Conservation (phyloP, 164 flowering plant genomes). For the Euptelea pleiosperma region DNA sequence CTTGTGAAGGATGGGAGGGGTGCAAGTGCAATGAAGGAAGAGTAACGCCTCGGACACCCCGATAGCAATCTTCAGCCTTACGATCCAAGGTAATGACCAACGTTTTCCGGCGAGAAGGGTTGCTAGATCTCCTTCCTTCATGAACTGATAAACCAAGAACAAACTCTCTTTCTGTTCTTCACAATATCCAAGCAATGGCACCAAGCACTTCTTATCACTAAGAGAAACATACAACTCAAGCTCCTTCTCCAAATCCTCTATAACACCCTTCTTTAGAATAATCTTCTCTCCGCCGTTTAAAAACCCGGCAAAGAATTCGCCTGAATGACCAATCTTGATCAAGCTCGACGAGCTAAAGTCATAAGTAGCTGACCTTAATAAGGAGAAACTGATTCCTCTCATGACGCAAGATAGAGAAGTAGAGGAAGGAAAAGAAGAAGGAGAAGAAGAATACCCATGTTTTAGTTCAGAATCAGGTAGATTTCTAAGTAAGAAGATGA, state of each 20-base stretch:
- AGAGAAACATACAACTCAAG: conserved; percentile 7
- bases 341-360: conserved; percentile 3
- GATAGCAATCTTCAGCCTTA: conserved; percentile 2
- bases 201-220: conserved; percentile 3
- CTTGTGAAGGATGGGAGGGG: conserved; percentile 12
- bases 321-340: conserved; percentile 7
- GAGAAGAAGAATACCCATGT: conserved; percentile 3
- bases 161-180: conserved; percentile 5
- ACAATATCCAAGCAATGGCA: conserved; percentile 12
- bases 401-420: not conserved
- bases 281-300: conserved; percentile 3
- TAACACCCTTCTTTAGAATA: conserved; percentile 5
- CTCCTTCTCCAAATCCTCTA: not conserved
- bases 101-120: conserved; percentile 2
- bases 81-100: conserved; percentile 7
- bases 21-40: conserved; percentile 8
- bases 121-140: conserved; percentile 10
- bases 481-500: conserved; percentile 7
- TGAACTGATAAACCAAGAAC: conserved; percentile 10
- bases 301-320: conserved; percentile 6
- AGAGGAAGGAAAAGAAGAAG: too few relatives aligned
- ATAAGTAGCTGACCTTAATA: not conserved
- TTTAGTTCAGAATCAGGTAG: not conserved
- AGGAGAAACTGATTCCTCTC: not conserved
- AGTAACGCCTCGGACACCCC: conserved; percentile 8